phyloP scores from a whole-genome alignment of 331 rosid species.

The Pyracantha coccinea region DNA sequence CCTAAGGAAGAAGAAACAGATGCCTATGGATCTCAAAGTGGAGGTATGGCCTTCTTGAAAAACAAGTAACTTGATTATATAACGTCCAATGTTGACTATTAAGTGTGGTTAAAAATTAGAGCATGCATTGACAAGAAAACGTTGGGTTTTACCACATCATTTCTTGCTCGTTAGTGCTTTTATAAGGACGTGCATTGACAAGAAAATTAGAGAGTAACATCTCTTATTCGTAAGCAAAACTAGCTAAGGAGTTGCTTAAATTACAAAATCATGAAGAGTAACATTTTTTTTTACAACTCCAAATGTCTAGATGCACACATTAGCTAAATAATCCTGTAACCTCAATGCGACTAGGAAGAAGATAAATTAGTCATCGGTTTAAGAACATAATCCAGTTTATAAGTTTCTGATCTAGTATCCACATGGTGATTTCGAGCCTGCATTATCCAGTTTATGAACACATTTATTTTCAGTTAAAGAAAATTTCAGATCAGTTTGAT shows the following conservation, averaged over 20 bases:
- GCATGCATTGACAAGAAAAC: not conserved
- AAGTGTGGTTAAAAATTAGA: not conserved
- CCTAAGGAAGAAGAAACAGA: conserved; percentile 19
- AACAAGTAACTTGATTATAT: not conserved
- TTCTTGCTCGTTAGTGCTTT: not conserved
- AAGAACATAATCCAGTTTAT: too few relatives aligned
- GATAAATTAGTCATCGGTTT: too few relatives aligned
- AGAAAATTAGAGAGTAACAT: not conserved
- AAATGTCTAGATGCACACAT: too few relatives aligned
- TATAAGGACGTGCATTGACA: not conserved
- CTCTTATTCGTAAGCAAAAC: not conserved
- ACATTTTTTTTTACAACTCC: too few relatives aligned
- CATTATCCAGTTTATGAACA: too few relatives aligned
- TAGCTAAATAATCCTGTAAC: too few relatives aligned
- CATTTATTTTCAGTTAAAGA: not conserved
- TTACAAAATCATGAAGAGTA: not conserved
- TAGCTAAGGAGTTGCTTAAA: too few relatives aligned
- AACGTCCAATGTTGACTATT: not conserved
- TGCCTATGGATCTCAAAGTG: conserved; percentile 16
- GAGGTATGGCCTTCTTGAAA: conserved; percentile 36
- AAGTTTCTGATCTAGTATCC: too few relatives aligned
- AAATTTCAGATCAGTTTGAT: not conserved
- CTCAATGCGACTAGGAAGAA: too few relatives aligned
- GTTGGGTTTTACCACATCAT: not conserved
- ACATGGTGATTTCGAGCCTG: too few relatives aligned